A percentile compares a stretch with the other conserved stretches of the same genome.
These are phyloP conservation scores for Lactarius deliciosus DNA, from an alignment of 768 basidiomycete species.

Conservation along the genomic window DNA sequence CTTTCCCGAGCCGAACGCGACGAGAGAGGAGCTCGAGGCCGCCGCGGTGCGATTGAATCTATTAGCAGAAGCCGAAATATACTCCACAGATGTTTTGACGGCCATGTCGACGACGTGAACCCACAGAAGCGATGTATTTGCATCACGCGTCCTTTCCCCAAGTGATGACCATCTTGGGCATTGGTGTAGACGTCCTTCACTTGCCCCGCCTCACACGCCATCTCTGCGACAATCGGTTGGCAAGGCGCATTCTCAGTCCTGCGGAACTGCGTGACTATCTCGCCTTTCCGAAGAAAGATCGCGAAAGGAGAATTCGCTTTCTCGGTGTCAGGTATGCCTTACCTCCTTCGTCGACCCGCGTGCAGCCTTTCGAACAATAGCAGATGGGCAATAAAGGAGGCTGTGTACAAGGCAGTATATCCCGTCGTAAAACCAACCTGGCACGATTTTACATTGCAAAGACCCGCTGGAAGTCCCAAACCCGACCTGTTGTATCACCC, in stretches of 20 bases:
- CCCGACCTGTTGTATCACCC: slow-evolving; percentile 43
- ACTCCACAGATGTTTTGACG: slow-evolving; percentile 33
- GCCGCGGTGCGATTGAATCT: slow-evolving; percentile 44
- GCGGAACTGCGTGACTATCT: slow-evolving; percentile 45
- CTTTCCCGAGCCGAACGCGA: slow-evolving; percentile 59
- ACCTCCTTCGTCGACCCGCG: slow-evolving; percentile 5
- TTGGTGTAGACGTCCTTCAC: slow-evolving; percentile 75
- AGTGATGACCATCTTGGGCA: slow-evolving; percentile 63
- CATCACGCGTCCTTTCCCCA: slow-evolving; percentile 8
- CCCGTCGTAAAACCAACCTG: slow-evolving; percentile 61
- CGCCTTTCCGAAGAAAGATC: slow-evolving; percentile 34
- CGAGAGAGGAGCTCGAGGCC: slow-evolving; percentile 37
- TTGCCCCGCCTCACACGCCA: slow-evolving; percentile 62
- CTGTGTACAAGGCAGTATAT: slow-evolving; percentile 82
- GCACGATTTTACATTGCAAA: slow-evolving; percentile 61
- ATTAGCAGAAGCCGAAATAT: slow-evolving; percentile 51
- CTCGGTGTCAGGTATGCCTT: slow-evolving; percentile 72
- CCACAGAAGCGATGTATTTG: neutral
- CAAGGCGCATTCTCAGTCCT: slow-evolving; percentile 61
- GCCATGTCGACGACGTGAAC: slow-evolving; percentile 16
- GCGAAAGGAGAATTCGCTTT: slow-evolving; percentile 43
- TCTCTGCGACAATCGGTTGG: slow-evolving; percentile 50
- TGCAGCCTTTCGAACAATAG: neutral
- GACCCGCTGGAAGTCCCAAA: slow-evolving; percentile 34
- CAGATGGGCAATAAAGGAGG: slow-evolving; percentile 86